A percentile compares a stretch with the other conserved stretches of the same genome.
phyloP scores from a whole-genome alignment of 2,329 filamentous ascomycete genomes.

The Venturia nashicola region DNA sequence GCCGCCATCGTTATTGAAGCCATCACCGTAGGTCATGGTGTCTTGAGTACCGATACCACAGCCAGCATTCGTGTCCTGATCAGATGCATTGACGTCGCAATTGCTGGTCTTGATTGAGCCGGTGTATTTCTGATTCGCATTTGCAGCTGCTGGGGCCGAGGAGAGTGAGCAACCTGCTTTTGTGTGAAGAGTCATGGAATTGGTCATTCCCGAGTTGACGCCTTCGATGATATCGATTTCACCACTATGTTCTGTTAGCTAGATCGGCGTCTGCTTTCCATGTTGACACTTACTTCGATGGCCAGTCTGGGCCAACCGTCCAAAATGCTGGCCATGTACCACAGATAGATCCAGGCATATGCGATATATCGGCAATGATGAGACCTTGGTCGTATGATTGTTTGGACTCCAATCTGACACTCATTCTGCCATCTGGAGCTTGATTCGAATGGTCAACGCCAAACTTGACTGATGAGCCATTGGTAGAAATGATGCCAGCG shows the following conservation, averaged over 20 bases:
- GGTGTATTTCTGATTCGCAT: constrained; percentile 30
- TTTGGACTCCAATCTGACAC: constrained; percentile 35
- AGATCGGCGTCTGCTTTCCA: neutral
- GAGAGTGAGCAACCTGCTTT: constrained; percentile 30
- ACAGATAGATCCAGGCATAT: constrained; percentile 37
- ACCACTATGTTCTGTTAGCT: constrained; percentile 18
- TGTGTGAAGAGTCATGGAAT: constrained; percentile 37
- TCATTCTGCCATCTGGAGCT: constrained; percentile 28
- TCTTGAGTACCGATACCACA: constrained; percentile 29
- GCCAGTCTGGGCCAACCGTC: constrained; percentile 26
- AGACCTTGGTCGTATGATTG: constrained; percentile 34
- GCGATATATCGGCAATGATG: constrained; percentile 37
- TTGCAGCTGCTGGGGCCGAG: constrained; percentile 15
- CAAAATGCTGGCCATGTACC: constrained; percentile 41
- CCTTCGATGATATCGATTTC: constrained; percentile 39
- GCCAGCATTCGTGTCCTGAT: constrained; percentile 27
- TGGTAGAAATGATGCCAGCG: constrained; percentile 29
- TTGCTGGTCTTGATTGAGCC: constrained; percentile 36
- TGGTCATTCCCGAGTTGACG: constrained; percentile 29
- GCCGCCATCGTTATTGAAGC: constrained; percentile 37
- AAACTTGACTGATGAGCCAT: constrained; percentile 21
- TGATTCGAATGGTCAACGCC: constrained; percentile 32
- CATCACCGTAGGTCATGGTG: constrained; percentile 35
- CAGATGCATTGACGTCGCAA: constrained; percentile 34
- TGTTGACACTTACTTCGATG: constrained; percentile 14